Evolutionary conservation across 495 filamentous ascomycete species (phyloP).

Genomic region (Mytilinidion resinicola): DNA sequence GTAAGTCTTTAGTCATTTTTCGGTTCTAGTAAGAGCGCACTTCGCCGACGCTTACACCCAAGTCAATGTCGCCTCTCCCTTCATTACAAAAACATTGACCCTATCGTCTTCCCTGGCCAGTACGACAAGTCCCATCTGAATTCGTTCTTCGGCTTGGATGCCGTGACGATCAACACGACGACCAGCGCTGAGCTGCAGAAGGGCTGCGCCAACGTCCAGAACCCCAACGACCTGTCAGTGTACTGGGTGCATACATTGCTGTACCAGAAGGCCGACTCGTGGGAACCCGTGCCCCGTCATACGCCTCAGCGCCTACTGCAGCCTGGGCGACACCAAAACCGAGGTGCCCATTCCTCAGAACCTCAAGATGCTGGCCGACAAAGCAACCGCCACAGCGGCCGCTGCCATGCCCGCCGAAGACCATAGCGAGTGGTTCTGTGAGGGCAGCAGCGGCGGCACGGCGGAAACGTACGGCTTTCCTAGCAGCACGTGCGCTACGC

Average conservation of each 20-base stretch:
- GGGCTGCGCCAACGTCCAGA: constrained; percentile 31
- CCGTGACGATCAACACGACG: constrained; percentile 29
- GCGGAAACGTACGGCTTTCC: constrained; percentile 21
- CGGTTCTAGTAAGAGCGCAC: neutral
- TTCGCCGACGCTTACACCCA: constrained; percentile 26
- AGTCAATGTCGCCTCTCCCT: constrained; percentile 20
- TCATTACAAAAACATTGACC: constrained; percentile 37
- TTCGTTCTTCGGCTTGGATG: constrained; percentile 33
- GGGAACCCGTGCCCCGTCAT: constrained; percentile 20
- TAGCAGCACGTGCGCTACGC: constrained; percentile 47
- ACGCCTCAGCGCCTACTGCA: constrained; percentile 29
- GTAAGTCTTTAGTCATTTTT: neutral
- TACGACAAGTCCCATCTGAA: constrained; percentile 31
- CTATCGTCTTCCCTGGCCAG: constrained; percentile 32
- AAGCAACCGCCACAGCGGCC: constrained; percentile 14
- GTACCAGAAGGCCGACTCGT: constrained; percentile 16
- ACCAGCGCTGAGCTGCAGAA: constrained; percentile 25
- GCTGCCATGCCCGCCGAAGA: constrained; percentile 13
- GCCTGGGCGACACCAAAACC: constrained; percentile 14
- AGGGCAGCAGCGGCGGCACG: constrained; percentile 9
- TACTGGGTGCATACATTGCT: constrained; percentile 33
- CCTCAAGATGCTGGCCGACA: constrained; percentile 26
- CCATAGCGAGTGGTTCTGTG: constrained; percentile 27
- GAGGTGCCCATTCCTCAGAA: constrained; percentile 30
- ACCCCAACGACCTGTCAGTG: constrained; percentile 31